Conservation (phyloP, 805 yeast species). For the Saccharomycopsis sp. region DNA sequence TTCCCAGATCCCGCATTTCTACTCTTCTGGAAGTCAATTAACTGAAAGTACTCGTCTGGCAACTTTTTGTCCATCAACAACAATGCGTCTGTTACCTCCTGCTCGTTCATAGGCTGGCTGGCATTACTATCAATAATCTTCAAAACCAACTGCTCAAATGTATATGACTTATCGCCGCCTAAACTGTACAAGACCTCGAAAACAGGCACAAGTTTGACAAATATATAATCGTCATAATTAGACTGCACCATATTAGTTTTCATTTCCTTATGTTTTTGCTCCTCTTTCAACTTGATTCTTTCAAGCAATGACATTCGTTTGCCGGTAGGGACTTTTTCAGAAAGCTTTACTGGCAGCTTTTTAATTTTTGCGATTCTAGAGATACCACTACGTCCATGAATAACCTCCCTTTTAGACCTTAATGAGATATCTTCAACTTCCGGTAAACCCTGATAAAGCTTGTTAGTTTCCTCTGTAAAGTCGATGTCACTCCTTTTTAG, state of each 20-base stretch:
- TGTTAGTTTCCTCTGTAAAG: not conserved
- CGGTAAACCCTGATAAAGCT: not conserved
- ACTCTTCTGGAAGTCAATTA: not conserved
- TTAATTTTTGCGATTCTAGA: not conserved
- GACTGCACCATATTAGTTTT: not conserved
- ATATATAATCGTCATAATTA: not conserved
- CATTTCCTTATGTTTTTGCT: not conserved
- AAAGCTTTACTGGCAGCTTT: not conserved
- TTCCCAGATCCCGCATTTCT: not conserved
- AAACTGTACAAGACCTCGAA: slow-evolving; percentile 15
- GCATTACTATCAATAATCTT: slow-evolving; percentile 11
- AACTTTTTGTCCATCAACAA: not conserved
- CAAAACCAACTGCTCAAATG: not conserved
- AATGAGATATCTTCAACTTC: not conserved
- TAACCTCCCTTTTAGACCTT: not conserved
- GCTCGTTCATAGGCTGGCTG: not conserved
- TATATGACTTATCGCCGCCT: slow-evolving; percentile 3
- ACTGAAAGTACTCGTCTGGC: not conserved
- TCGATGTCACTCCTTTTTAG: not conserved
- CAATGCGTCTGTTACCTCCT: not conserved
- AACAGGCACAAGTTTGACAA: slow-evolving; percentile 1
- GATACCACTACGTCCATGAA: not conserved
- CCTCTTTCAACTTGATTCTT: slow-evolving; percentile 15
- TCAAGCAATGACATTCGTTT: slow-evolving; percentile 6
- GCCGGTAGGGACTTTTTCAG: not conserved